Evolutionary conservation across 352 stramenopile genomes (phyloP).

Genomic region (Peronospora belbahrii): DNA sequence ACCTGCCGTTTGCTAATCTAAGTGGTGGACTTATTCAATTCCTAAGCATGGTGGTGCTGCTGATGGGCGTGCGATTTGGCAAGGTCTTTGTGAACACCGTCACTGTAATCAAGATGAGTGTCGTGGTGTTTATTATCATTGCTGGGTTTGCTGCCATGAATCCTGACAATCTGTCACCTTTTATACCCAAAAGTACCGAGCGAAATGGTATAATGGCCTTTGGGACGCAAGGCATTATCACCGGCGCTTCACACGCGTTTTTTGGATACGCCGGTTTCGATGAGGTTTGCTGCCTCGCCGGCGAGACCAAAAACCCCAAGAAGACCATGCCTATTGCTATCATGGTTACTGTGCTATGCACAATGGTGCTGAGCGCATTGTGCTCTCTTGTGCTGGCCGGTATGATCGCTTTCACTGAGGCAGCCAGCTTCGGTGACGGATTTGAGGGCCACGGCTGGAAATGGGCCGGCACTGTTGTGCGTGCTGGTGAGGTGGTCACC

Average conservation of each 20-base stretch:
- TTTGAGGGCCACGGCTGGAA: constrained; percentile 40
- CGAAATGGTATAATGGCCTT: constrained; percentile 23
- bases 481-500: constrained; percentile 61
- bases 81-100: constrained; percentile 84
- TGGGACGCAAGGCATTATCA: constrained; percentile 63
- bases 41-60: constrained; percentile 53
- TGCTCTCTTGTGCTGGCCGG: constrained; percentile 83
- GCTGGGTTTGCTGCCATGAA: constrained; percentile 75
- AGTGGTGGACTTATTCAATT: constrained; percentile 51
- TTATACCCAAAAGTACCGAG: constrained; percentile 43
- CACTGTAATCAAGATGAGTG: constrained; percentile 57
- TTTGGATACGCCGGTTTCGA: constrained; percentile 95
- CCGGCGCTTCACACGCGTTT: constrained; percentile 81
- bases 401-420: constrained; percentile 51
- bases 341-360: constrained; percentile 66
- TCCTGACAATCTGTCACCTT: constrained; percentile 73
- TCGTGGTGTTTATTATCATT: constrained; percentile 88
- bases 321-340: constrained; percentile 76
- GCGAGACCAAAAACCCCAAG: constrained; percentile 65
- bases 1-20: constrained; percentile 43
- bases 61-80: constrained; percentile 75
- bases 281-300: constrained; percentile 87
- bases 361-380: constrained; percentile 55
- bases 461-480: constrained; percentile 47
- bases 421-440: constrained; percentile 39